Evolutionary conservation across 345 rosid genomes (phyloP).

Genomic region (Mallotus nudiflorus): DNA sequence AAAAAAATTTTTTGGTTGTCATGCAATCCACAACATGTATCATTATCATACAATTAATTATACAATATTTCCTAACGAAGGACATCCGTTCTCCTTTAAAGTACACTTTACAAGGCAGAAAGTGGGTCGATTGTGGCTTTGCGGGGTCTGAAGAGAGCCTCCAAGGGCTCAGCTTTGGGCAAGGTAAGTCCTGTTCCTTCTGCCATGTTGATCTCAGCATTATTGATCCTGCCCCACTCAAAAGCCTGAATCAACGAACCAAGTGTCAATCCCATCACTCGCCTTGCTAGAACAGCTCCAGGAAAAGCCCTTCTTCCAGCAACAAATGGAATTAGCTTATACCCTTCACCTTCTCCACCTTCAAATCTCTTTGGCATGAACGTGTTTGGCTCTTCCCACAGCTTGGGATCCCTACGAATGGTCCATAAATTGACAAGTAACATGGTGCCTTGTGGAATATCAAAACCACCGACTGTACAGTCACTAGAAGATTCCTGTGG

Average conservation of each 20-base stretch:
- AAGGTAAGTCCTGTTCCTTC: conserved; percentile 24
- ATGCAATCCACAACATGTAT: too few species aligned
- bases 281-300: conserved; percentile 23
- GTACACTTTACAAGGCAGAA: too few species aligned
- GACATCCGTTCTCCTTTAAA: too few species aligned
- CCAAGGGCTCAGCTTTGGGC: conserved; percentile 34
- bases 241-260: conserved; percentile 35
- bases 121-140: conserved; percentile 15
- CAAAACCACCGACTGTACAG: conserved; percentile 29
- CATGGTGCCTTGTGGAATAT: conserved; percentile 27
- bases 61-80: too few species aligned
- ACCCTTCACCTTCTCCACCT: too few species aligned
- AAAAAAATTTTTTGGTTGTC: too few species aligned
- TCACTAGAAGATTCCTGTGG: conserved; percentile 28
- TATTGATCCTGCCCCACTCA: conserved; percentile 26
- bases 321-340: too few species aligned
- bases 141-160: conserved; percentile 33
- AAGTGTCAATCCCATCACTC: conserved; percentile 27
- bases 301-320: too few species aligned
- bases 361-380: too few species aligned
- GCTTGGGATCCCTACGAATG: too few species aligned
- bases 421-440: conserved; percentile 24
- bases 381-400: too few species aligned
- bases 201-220: conserved; percentile 18
- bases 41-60: too few species aligned